phyloP scores from a whole-genome alignment of 2,329 filamentous ascomycete species.

The Corynespora cassiicola region DNA sequence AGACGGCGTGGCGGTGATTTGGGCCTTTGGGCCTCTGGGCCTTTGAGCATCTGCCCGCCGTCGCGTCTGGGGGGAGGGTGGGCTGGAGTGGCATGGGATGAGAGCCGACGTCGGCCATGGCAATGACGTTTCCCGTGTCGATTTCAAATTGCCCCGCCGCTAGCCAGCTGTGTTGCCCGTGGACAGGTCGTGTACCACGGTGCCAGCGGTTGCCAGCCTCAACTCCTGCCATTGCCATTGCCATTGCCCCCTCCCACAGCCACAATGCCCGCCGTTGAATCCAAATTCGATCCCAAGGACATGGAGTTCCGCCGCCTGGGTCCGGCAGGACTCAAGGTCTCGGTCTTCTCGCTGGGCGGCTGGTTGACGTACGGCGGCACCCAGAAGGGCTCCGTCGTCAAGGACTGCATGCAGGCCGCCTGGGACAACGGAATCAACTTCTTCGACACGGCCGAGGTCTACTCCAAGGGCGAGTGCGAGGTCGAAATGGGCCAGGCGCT shows the following conservation, averaged over 20 bases:
- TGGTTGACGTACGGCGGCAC: conserved; percentile 57
- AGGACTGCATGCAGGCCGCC: conserved; percentile 58
- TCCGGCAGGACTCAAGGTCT: conserved; percentile 57
- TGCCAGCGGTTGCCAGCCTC: conserved; percentile 4
- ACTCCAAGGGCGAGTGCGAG: conserved; percentile 67
- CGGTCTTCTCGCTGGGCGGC: conserved; percentile 57
- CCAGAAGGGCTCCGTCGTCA: conserved; percentile 50
- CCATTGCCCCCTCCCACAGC: conserved; percentile 1
- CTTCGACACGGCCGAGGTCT: conserved; percentile 59
- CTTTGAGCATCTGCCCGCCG: too few relatives aligned
- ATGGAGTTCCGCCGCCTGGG: conserved; percentile 54
- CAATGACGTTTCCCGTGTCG: background rate
- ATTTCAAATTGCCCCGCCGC: too few relatives aligned
- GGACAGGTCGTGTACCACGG: background rate
- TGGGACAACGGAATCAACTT: conserved; percentile 60
- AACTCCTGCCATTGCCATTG: background rate
- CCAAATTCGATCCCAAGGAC: conserved; percentile 58
- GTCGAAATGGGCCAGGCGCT: conserved; percentile 62
- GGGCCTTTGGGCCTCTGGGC: too few relatives aligned
- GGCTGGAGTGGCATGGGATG: too few relatives aligned
- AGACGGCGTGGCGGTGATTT: too few relatives aligned
- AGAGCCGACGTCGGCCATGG: background rate
- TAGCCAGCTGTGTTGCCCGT: background rate
- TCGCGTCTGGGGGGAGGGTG: too few relatives aligned
- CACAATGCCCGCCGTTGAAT: conserved; percentile 49